phyloP scores from a whole-genome alignment of 306 rosid species.

The Potentilla sterilis region DNA sequence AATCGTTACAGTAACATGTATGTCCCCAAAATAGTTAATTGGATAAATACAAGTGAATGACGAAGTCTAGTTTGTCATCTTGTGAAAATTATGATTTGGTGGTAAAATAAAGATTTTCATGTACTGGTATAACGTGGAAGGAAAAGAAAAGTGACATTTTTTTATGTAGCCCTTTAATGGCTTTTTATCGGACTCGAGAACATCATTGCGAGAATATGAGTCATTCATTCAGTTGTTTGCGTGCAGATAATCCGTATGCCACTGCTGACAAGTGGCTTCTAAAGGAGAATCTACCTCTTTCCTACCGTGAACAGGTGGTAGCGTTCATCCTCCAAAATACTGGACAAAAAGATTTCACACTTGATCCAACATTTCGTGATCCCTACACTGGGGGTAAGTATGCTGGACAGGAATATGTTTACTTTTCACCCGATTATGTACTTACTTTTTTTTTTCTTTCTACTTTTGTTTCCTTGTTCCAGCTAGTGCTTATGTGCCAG shows the following conservation, averaged over 20 bases:
- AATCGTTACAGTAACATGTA: background rate
- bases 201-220: slow-evolving; percentile 14
- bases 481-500: slow-evolving; percentile 88
- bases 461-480: slow-evolving; percentile 24
- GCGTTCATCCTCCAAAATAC: slow-evolving; percentile 91
- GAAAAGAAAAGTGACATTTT: background rate
- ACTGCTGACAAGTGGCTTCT: slow-evolving; percentile 95
- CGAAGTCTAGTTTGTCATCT: background rate
- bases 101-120: background rate
- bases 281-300: slow-evolving; percentile 80
- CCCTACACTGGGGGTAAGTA: slow-evolving; percentile 89
- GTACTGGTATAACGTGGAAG: background rate
- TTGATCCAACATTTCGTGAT: slow-evolving; percentile 81
- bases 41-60: background rate
- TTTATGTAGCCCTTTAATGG: slow-evolving; percentile 5
- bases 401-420: slow-evolving; percentile 8
- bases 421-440: slow-evolving; percentile 23
- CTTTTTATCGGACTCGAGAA: background rate
- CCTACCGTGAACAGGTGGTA: slow-evolving; percentile 88
- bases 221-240: slow-evolving; percentile 19
- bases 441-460: background rate
- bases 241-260: slow-evolving; percentile 82
- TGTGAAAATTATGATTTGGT: background rate
- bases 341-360: slow-evolving; percentile 63
- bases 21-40: background rate